Conservation (phyloP, 129 eudicot species). For the Arctium minus region DNA sequence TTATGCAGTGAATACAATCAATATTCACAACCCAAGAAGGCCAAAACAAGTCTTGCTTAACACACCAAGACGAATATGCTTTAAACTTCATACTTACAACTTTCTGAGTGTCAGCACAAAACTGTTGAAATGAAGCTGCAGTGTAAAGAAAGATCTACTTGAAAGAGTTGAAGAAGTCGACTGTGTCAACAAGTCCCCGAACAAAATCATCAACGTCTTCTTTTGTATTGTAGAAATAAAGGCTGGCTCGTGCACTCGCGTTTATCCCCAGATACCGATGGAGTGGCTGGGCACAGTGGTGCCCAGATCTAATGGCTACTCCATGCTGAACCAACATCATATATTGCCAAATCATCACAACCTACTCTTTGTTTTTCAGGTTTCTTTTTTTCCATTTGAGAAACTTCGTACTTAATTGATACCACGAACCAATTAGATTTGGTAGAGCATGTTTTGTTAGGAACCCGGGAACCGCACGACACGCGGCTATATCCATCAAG, state of each 20-base stretch:
- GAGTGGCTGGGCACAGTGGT: constrained; percentile 99
- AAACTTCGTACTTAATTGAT: background rate
- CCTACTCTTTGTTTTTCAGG: background rate
- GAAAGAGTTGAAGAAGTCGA: constrained; percentile 69
- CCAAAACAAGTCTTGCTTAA: background rate
- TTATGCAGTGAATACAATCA: background rate
- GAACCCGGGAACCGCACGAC: background rate
- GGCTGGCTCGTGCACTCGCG: constrained; percentile 96
- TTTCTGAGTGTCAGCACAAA: background rate
- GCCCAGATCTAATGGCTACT: constrained; percentile 97
- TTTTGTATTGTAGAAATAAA: constrained; percentile 91
- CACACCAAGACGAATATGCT: background rate
- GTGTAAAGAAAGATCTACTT: constrained; percentile 30
- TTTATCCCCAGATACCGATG: constrained; percentile 84
- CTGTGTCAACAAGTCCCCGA: constrained; percentile 60
- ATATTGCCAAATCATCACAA: background rate
- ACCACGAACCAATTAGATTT: background rate
- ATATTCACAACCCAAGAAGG: background rate
- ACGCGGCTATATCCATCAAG: background rate
- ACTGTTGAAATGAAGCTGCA: background rate
- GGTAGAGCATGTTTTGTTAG: background rate
- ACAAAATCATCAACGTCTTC: constrained; percentile 82
- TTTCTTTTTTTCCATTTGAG: background rate
- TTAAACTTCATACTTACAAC: background rate
- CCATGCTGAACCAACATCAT: constrained; percentile 61